Base-by-base conservation (phyloP, 1,284 basidiomycete species). In the Ustilago sp. region DNA sequence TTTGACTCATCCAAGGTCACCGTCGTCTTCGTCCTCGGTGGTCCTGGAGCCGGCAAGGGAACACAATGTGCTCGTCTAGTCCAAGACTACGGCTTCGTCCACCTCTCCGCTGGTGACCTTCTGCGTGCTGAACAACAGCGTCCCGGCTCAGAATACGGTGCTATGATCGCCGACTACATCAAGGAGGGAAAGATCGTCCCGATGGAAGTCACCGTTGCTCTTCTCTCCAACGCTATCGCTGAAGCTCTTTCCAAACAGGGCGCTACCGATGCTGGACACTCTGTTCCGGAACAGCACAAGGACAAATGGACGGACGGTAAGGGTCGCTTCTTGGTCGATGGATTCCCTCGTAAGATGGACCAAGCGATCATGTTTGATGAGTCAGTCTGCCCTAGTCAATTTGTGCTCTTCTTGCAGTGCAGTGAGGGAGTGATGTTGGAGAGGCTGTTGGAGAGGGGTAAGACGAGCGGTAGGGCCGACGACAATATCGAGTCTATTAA, bases 281-380 rank as follows among this genome's bases (percentile, higher is more conserved):
- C 68, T 19, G 50, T 80, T 12, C 68, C 71, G 28, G 62, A 75
- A 11, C 23, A 68, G 60, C 79, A 72, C 38, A 78, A 86, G 2
- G 88, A 87, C 66, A 80, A 90, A 32, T 96, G 94, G 94, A 86
- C 87, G 32, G 88, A 90, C 57, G 93, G 92, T 47, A 89, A 89
- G 68, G 93, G 93, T 45, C 91, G 94, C 55, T 99, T 99, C 89
- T 89, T 99, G 75, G 92, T 99, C 79, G 97, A 99, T 80, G 97
- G 97, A 4, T 99, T 99, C 88, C 97, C 97, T 52, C 90, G 97
- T 71, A 94, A 98, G 89, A 95, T 99, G 94, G 97, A 99, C 87
- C 97, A 99, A 88, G 96, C 96, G 0, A 80, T 92, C 84, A 92
- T 92, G 87, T 99, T 99, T 84, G 97, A 99, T 85, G 89, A 93